Evolutionary conservation across 1,284 basidiomycete genomes (phyloP).

Genomic region (Phlebopus sp.): DNA sequence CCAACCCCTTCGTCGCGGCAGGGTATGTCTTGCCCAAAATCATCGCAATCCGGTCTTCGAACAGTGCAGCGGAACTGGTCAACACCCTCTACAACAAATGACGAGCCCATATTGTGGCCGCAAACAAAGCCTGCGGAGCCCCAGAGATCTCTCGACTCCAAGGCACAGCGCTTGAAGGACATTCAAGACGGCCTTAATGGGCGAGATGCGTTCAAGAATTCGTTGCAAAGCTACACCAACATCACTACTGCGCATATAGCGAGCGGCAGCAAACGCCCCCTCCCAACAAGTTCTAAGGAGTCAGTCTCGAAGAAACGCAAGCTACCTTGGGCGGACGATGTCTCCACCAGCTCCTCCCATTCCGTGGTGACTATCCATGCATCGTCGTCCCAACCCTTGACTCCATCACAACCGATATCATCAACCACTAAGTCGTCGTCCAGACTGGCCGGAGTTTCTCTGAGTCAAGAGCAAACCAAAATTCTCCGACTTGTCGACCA

Average conservation of each 20-base stretch:
- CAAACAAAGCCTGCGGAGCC: conserved; percentile 32
- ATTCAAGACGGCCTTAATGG: conserved; percentile 43
- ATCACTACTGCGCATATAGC: conserved; percentile 30
- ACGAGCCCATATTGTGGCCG: conserved; percentile 29
- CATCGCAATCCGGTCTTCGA: conserved; percentile 45
- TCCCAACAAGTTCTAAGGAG: conserved; percentile 31
- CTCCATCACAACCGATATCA: conserved; percentile 7
- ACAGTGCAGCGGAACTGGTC: conserved; percentile 48
- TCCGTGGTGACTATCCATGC: too few relatives aligned
- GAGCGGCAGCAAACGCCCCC: conserved; percentile 47
- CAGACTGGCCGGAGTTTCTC: conserved; percentile 47
- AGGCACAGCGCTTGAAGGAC: conserved; percentile 47
- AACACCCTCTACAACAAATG: conserved; percentile 34
- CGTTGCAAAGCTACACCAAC: conserved; percentile 15
- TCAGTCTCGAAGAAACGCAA: conserved; percentile 51
- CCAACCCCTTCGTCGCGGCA: neutral
- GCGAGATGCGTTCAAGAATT: conserved; percentile 14
- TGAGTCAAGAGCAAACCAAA: conserved; percentile 83
- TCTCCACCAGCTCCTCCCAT: too few relatives aligned
- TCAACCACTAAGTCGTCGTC: conserved; percentile 18
- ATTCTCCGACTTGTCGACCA: conserved; percentile 75
- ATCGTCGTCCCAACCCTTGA: too few relatives aligned
- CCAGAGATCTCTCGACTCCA: conserved; percentile 31
- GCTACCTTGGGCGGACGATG: too few relatives aligned
- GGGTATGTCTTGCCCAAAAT: conserved; percentile 35